Base-by-base conservation (phyloP, 768 basidiomycete genomes). In the Porpolomopsis calyptriformis region DNA sequence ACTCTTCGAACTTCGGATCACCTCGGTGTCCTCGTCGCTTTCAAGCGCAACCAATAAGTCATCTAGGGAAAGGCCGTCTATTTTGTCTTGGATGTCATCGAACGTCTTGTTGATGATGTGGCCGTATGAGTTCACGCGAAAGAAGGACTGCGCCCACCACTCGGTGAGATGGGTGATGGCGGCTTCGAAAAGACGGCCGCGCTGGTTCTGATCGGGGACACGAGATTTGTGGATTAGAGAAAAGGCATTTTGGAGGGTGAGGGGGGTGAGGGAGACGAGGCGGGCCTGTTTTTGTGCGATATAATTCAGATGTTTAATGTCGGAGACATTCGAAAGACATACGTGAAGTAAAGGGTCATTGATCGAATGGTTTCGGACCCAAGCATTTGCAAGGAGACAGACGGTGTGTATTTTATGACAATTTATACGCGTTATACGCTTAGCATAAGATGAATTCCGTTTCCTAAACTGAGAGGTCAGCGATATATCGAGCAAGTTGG, bases 341-440 rank as follows among this genome's bases (percentile, higher is more conserved):
- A 91, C 93, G 56, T 94, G 90, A 23, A 98, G 67, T 9, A 94
- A 65, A 1, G 69, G 64, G 54, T 96, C 87, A 45, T 88, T 91
- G 11, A 89, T 56, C 85, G 86, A 94, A 48, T 66, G 68, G 57
- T 99, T 98, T 33, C 96, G 76, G 18, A 77, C 63, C 37, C 70
- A 63, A 4, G 82, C 86, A 57, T 82, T 89, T 11, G 76, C 74
- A 10, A 98, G 72, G 11, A 96, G 70, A n/a, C 76, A 67, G 9
- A 93, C 64, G 7, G 90, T 87, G 55, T 99, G 96, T 11, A 90
- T 69, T 64, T 94, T 93, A 67, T 98, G 94, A 45, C 78, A 80
- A 47, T 84, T 76, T 38, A 93, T 76, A 26, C 92, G 74, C 7
- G 80, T 60, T 34, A 81, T 66, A 10, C 92, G 77, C 56, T 93